A percentile compares a stretch with the other conserved stretches of the same genome.
Evolutionary conservation across 129 eudicot species (phyloP).

Genomic region (Centaurea solstitialis): DNA sequence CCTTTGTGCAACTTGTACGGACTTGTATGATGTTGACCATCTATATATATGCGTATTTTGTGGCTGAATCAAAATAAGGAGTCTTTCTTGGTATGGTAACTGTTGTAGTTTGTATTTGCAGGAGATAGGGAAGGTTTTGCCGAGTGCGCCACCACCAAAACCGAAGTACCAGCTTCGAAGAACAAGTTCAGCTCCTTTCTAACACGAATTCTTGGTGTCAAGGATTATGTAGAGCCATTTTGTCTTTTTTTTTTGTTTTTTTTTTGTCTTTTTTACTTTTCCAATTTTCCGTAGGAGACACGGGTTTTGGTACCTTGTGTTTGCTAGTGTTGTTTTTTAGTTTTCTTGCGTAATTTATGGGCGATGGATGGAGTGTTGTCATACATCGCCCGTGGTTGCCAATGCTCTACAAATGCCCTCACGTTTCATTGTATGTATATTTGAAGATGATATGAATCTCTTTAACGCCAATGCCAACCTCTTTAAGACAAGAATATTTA

Average conservation of each 20-base stretch:
- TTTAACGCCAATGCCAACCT: background rate
- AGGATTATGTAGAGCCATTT: constrained; percentile 32
- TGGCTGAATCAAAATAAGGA: background rate
- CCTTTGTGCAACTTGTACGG: background rate
- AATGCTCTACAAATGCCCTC: background rate
- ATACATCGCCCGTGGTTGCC: background rate
- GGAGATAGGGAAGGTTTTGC: constrained; percentile 61
- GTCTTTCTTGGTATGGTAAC: background rate
- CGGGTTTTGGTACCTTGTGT: constrained; percentile 28
- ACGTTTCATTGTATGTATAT: constrained; percentile 19
- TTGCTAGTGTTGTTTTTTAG: constrained; percentile 27
- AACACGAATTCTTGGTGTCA: constrained; percentile 9
- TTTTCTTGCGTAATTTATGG: constrained; percentile 18
- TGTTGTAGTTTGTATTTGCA: constrained; percentile 32
- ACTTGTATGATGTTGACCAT: background rate
- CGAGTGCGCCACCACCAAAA: constrained; percentile 57
- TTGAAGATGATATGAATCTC: constrained; percentile 18
- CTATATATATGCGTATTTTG: background rate
- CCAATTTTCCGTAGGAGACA: constrained; percentile 5
- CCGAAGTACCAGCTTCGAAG: constrained; percentile 76
- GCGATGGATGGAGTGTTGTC: background rate
- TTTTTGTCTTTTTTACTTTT: background rate
- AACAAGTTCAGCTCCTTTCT: constrained; percentile 68
- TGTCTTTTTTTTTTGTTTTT: background rate
- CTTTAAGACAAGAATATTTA: no score